Evolutionary conservation across 768 basidiomycete species (phyloP), one percentile per base, ranked within the genome.

Genomic region (Agaricus blazei): DNA sequence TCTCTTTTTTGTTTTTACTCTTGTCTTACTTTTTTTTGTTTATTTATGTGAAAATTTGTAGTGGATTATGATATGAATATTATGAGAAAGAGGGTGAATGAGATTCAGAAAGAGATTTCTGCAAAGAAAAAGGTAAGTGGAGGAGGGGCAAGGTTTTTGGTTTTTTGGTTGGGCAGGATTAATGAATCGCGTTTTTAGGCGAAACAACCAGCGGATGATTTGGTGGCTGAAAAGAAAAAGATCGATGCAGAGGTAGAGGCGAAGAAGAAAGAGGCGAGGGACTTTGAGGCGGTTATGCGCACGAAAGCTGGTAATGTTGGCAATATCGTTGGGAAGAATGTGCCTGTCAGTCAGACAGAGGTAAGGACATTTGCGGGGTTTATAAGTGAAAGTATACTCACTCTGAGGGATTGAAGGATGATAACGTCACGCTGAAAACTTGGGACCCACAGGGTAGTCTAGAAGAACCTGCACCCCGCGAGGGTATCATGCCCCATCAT

Each of bases 401-500:
- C 6, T 42, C 11, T 12, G 14, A 14, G 19, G 9, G 28, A 28
- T 4, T 19, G 4, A 40, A 98, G 93, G 97, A 98, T 65, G 93
- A 98, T 68, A 99, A 99, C 70, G 73, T 70, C 1, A 85, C 86
- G 3, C 60, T 94, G 12, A 77, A 84, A 57, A 91, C 84, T 54
- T 98, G 90, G 89, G 87, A 93, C 72, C 93, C 95, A 1, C 80
- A 83, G 37, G 89, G 87, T 6, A 82, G 85, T 24, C 76, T 82
- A 56, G 85, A 74, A 28, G 83, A 91, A 61, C 88, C 87, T 24
- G 81, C 87, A 62, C 80, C 83, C 62, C 83, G 81, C 67, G 73
- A 78, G 3, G 87, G 81, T 48, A 93, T 98, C 65, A 80, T 98
- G 72, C 87, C 96, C n/a, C 97, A 99, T 69, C 95, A 99, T 64